Conservation (phyloP, 495 filamentous ascomycete species). For the Bathelium albidoporum region DNA sequence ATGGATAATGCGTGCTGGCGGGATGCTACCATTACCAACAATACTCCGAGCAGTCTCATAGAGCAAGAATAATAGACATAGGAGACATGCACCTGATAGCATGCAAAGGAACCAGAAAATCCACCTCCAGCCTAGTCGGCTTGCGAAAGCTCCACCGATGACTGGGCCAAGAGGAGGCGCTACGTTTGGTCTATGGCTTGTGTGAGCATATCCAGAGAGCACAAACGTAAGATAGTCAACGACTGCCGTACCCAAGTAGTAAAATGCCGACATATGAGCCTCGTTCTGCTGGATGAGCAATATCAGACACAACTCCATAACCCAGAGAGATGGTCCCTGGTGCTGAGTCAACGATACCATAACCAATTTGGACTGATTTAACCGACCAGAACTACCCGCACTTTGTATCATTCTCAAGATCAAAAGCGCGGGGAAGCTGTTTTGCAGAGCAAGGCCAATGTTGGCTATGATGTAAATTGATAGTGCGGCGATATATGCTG, state of each 20-base stretch:
- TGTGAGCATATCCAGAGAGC: background rate
- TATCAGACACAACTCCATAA: conserved; percentile 26
- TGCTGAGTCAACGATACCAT: background rate
- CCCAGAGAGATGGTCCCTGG: conserved; percentile 21
- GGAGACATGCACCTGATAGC: conserved; percentile 4
- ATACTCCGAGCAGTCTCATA: conserved; percentile 65
- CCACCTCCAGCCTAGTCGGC: conserved; percentile 12
- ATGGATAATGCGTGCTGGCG: conserved; percentile 28
- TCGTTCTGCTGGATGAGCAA: conserved; percentile 31
- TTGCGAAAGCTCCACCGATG: conserved; percentile 20
- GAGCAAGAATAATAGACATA: conserved; percentile 48
- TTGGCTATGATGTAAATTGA: conserved; percentile 37
- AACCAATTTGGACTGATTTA: conserved; percentile 10
- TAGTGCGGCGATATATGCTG: conserved; percentile 36
- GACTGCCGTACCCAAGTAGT: background rate
- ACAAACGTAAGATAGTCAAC: background rate
- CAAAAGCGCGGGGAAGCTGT: conserved; percentile 38
- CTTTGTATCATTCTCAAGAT: conserved; percentile 42
- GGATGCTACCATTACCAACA: conserved; percentile 39
- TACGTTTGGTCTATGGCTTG: background rate
- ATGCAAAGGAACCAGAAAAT: conserved; percentile 16
- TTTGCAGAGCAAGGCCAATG: conserved; percentile 39
- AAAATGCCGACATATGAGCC: conserved; percentile 33
- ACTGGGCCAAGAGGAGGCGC: conserved; percentile 20
- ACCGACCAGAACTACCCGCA: conserved; percentile 36